Evolutionary conservation across 257 asterid species (phyloP).

Genomic region (Nicotiana sylvestris): DNA sequence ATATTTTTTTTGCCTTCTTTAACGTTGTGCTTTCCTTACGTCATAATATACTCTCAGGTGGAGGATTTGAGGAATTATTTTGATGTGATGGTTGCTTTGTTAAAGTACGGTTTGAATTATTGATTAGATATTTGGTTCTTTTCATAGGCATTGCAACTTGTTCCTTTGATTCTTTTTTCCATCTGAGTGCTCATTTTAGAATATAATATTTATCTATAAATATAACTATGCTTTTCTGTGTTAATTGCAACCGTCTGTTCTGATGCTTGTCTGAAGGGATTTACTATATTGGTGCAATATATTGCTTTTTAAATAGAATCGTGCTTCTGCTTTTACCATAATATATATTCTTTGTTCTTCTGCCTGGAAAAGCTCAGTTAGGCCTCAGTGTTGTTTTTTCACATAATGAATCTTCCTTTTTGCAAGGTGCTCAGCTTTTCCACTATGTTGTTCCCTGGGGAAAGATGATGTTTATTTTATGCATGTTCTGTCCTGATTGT

Average conservation of each 20-base stretch:
- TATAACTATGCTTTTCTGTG: slow-evolving; percentile 31
- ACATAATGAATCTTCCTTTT: slow-evolving; percentile 45
- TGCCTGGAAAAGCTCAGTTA: not conserved
- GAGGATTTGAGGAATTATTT: slow-evolving; percentile 34
- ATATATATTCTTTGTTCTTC: not conserved
- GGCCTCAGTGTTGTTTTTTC: slow-evolving; percentile 43
- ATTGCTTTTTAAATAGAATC: slow-evolving; percentile 24
- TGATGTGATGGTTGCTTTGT: slow-evolving; percentile 34
- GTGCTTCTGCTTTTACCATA: slow-evolving; percentile 13
- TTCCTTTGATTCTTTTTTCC: slow-evolving; percentile 13
- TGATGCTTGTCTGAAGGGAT: slow-evolving; percentile 45
- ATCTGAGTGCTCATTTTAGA: slow-evolving; percentile 41
- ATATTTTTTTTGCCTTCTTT: not conserved
- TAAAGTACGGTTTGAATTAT: slow-evolving; percentile 22
- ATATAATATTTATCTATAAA: slow-evolving; percentile 30
- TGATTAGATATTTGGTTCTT: slow-evolving; percentile 48
- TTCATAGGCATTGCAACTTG: slow-evolving; percentile 15
- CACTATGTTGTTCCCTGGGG: slow-evolving; percentile 21
- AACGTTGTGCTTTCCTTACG: not conserved
- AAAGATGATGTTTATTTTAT: slow-evolving; percentile 9
- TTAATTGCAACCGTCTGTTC: slow-evolving; percentile 47
- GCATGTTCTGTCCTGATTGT: slow-evolving; percentile 17
- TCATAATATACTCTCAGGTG: slow-evolving; percentile 15
- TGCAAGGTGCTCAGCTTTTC: slow-evolving; percentile 28
- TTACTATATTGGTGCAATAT: not conserved